Conservation (phyloP, 192 early-diverging fungal species). For the Rhizophagus sp. region DNA sequence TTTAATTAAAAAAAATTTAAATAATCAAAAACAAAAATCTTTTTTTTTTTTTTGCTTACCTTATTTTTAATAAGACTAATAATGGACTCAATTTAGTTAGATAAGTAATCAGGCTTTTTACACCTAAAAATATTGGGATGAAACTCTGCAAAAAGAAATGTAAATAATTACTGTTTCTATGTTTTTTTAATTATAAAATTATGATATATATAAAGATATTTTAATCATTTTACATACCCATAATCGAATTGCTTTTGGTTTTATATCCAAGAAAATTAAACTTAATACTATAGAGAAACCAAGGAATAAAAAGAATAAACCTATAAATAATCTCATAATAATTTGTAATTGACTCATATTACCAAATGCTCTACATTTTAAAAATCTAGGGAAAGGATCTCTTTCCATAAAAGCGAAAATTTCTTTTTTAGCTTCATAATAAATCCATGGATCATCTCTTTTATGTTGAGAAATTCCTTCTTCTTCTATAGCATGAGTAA, state of each 20-base stretch:
- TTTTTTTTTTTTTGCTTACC: slow-evolving; percentile 5
- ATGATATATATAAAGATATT: no score
- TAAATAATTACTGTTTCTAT: background rate
- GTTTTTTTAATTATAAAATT: no score
- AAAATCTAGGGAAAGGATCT: slow-evolving; percentile 57
- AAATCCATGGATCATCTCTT: slow-evolving; percentile 51
- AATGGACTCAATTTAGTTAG: slow-evolving; percentile 24
- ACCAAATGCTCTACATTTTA: slow-evolving; percentile 54
- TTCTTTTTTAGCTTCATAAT: slow-evolving; percentile 57
- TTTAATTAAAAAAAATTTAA: background rate
- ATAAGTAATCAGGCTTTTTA: slow-evolving; percentile 17
- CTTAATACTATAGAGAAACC: slow-evolving; percentile 52
- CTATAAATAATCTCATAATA: slow-evolving; percentile 46
- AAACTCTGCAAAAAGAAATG: slow-evolving; percentile 10
- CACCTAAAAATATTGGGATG: slow-evolving; percentile 29
- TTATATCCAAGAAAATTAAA: slow-evolving; percentile 55
- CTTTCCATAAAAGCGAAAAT: slow-evolving; percentile 54
- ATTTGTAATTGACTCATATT: slow-evolving; percentile 54
- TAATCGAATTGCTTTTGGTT: slow-evolving; percentile 45
- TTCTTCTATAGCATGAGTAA: slow-evolving; percentile 35
- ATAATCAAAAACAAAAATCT: background rate
- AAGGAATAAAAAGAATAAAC: slow-evolving; percentile 49
- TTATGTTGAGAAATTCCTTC: background rate
- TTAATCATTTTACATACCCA: slow-evolving; percentile 43
- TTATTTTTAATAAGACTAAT: slow-evolving; percentile 25